Evolutionary conservation across 306 rosid species (phyloP), one percentile per base, ranked within the genome.

Genomic region (Calophaca sinica): DNA sequence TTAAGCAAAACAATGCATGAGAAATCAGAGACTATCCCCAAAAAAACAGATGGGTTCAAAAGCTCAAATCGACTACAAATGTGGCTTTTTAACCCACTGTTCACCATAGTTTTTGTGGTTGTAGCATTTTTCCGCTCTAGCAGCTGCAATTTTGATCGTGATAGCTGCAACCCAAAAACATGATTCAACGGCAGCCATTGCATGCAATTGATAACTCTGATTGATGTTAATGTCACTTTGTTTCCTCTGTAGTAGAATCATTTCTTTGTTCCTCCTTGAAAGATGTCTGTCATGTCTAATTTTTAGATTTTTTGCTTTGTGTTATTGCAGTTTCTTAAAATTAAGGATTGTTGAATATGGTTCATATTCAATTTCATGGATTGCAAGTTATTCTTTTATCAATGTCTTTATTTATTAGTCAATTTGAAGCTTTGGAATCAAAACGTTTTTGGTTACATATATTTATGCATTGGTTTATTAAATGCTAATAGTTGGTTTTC

Each of bases 401-500:
- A 73, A 9, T 46, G 59, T 66, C 13, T 8, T 48, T 36, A 20
- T 42, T 35, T 79, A 35, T 61, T 71, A 20, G 62, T 46, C 29
- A 68, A 73, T 15, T 3, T 35, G 1, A 28, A 11, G 35, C 45
- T 79, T 72, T 64, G 7, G 29, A 42, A 63, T 53, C 54, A 44
- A 8, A 11, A 10, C 28, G 26, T 31, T 51, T 67, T 26, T 61
- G 29, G 49, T 9, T 68, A 32, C 48, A 4, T 67, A 28, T 26
- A 48, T 32, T 6, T 76, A 26, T 50, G 32, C 51, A 15, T 59
- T 67, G 76, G 14, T 68, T 3, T 5, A 13, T 50, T 62, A 42
- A 54, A 42, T 50, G 46, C 65, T 84, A 54, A 74, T 49, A 72
- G 58, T 66, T 82, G 26, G 54, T 75, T 70, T 70, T 53, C 73